Conservation (phyloP, 352 stramenopile genomes). For the Globisporangium okanoganense region DNA sequence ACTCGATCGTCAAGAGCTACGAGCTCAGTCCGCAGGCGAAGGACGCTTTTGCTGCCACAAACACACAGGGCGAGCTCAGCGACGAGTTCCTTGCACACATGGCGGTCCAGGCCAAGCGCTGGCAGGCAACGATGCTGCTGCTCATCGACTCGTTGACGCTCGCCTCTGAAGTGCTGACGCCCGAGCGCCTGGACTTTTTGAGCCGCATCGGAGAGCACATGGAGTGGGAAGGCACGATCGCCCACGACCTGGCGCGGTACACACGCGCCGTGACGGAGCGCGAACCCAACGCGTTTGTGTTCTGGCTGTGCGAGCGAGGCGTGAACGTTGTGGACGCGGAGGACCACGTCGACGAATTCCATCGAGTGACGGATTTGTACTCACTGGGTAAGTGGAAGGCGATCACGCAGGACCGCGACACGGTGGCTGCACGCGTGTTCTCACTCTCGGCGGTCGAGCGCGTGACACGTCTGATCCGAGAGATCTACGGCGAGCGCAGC, state of each 20-base stretch:
- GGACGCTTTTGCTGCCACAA: not conserved
- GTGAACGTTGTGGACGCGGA: constrained; percentile 24
- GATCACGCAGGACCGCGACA: constrained; percentile 33
- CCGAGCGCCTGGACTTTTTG: constrained; percentile 55
- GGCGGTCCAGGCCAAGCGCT: constrained; percentile 67
- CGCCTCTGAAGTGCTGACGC: constrained; percentile 51
- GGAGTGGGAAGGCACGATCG: constrained; percentile 83
- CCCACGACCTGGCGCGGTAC: constrained; percentile 74
- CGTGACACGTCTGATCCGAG: constrained; percentile 52
- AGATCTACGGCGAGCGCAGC: constrained; percentile 58
- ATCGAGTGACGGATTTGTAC: constrained; percentile 26
- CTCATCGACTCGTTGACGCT: constrained; percentile 73
- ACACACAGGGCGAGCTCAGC: constrained; percentile 17
- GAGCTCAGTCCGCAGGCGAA: constrained; percentile 27
- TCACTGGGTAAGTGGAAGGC: constrained; percentile 40
- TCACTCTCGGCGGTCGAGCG: constrained; percentile 55
- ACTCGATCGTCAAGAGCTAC: constrained; percentile 66
- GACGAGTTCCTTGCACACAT: constrained; percentile 56
- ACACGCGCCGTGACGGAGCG: constrained; percentile 53
- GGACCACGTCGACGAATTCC: constrained; percentile 51
- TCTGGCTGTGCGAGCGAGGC: constrained; percentile 53
- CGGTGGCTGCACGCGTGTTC: constrained; percentile 34
- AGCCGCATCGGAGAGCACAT: constrained; percentile 74
- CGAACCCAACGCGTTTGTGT: constrained; percentile 74
- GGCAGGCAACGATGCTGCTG: constrained; percentile 77